A percentile compares a stretch with the other conserved stretches of the same genome.
phyloP scores from a whole-genome alignment of 257 asterid genomes.

The Osmanthus fragrans region DNA sequence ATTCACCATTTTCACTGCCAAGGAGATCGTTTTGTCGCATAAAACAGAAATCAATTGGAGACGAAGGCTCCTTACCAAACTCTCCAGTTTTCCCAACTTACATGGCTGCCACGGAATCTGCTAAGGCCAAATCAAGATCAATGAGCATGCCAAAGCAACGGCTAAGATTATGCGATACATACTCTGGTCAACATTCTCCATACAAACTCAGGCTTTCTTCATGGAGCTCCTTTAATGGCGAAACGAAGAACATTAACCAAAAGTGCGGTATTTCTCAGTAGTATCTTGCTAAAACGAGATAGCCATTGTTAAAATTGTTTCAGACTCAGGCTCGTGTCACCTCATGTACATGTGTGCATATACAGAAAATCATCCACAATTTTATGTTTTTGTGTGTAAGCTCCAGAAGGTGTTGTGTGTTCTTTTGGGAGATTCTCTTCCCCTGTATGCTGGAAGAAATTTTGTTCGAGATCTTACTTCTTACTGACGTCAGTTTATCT shows the following conservation, averaged over 20 bases:
- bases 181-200: constrained; percentile 62
- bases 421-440: not conserved
- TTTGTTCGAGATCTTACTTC: not conserved
- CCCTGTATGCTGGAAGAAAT: not conserved
- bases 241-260: constrained; percentile 31
- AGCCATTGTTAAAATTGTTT: constrained; percentile 15
- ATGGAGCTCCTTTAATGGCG: constrained; percentile 51
- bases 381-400: constrained; percentile 14
- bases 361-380: not conserved
- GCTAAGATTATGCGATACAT: constrained; percentile 51
- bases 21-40: constrained; percentile 64
- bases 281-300: constrained; percentile 23
- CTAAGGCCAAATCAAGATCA: constrained; percentile 79
- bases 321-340: constrained; percentile 3
- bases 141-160: constrained; percentile 81
- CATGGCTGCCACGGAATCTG: constrained; percentile 85
- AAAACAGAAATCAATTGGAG: constrained; percentile 56
- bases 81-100: constrained; percentile 70
- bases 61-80: constrained; percentile 53
- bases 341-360: constrained; percentile 31
- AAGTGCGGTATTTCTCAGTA: constrained; percentile 51
- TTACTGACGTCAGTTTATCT: not conserved
- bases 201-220: constrained; percentile 51
- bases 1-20: constrained; percentile 57
- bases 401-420: constrained; percentile 15